Conservation (phyloP, 768 basidiomycete genomes). For the Mycena chlorophos region DNA sequence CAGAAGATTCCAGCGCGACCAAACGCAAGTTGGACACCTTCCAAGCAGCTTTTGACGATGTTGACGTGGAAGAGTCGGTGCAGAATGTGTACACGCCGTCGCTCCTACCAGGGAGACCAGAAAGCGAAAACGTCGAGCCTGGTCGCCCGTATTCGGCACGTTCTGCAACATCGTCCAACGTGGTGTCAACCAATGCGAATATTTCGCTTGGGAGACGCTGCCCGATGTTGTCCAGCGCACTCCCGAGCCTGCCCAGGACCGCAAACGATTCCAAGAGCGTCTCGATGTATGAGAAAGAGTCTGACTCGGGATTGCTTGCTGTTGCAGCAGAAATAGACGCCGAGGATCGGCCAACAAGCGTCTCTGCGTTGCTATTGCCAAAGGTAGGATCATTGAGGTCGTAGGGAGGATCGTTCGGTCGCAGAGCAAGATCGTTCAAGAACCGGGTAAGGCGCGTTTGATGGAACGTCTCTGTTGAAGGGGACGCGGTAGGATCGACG, state of each 20-base stretch:
- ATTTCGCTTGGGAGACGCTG: constrained; percentile 86
- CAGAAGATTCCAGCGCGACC: constrained; percentile 70
- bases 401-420: constrained; percentile 77
- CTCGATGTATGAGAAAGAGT: constrained; percentile 93
- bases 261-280: constrained; percentile 90
- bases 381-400: constrained; percentile 52
- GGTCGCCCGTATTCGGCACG: constrained; percentile 77
- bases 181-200: constrained; percentile 80
- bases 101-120: constrained; percentile 39
- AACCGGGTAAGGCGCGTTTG: constrained; percentile 60
- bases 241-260: constrained; percentile 84
- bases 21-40: constrained; percentile 62
- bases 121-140: constrained; percentile 38
- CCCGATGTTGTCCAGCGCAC: constrained; percentile 75
- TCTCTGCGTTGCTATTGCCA: constrained; percentile 24
- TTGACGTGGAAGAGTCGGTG: constrained; percentile 28
- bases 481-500: constrained; percentile 35
- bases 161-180: constrained; percentile 89
- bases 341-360: constrained; percentile 12
- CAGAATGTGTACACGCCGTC: constrained; percentile 58
- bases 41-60: constrained; percentile 32
- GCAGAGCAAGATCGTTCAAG: constrained; percentile 62
- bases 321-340: constrained; percentile 24
- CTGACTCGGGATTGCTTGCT: constrained; percentile 76
- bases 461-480: constrained; percentile 40